These are phyloP conservation scores for Penicillium pancosmium DNA, from an alignment of 495 filamentous ascomycete species.

Conservation along the genomic window DNA sequence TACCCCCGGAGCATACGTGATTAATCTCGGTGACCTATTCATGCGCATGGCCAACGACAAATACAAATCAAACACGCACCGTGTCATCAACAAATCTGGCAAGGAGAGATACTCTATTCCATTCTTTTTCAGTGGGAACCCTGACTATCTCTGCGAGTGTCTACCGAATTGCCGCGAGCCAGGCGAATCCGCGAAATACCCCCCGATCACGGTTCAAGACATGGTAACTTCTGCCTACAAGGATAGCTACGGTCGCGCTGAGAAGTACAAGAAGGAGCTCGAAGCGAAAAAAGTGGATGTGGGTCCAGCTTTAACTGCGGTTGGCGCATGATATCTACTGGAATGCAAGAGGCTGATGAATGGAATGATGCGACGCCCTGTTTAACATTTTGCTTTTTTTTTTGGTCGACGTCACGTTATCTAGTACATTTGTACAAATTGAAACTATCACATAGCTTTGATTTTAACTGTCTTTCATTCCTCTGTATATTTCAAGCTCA, in stretches of 20 bases:
- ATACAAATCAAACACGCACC: conserved; percentile 57
- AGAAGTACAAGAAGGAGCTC: conserved; percentile 36
- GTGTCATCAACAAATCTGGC: conserved; percentile 51
- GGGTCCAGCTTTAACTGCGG: conserved; percentile 13
- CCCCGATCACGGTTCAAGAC: conserved; percentile 47
- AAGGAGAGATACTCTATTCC: conserved; percentile 61
- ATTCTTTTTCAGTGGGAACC: conserved; percentile 61
- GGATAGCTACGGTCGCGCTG: conserved; percentile 39
- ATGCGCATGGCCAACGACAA: conserved; percentile 65
- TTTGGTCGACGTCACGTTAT: background rate
- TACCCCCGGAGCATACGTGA: conserved; percentile 51
- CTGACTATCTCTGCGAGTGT: conserved; percentile 55
- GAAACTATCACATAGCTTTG: background rate
- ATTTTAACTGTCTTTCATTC: background rate
- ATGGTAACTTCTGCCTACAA: conserved; percentile 37
- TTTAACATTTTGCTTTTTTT: background rate
- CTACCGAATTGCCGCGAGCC: conserved; percentile 49
- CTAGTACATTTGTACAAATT: background rate
- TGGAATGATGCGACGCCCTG: background rate
- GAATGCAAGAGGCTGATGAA: background rate
- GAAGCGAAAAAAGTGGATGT: conserved; percentile 16
- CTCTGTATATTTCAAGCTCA: background rate
- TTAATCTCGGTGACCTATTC: conserved; percentile 60
- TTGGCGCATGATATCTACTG: conserved; percentile 20
- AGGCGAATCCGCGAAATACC: conserved; percentile 47